Evolutionary conservation across 371 early-diverging fungal genomes (phyloP), one percentile per base, ranked within the genome.

Genomic region (Blastocladiella emersonii): DNA sequence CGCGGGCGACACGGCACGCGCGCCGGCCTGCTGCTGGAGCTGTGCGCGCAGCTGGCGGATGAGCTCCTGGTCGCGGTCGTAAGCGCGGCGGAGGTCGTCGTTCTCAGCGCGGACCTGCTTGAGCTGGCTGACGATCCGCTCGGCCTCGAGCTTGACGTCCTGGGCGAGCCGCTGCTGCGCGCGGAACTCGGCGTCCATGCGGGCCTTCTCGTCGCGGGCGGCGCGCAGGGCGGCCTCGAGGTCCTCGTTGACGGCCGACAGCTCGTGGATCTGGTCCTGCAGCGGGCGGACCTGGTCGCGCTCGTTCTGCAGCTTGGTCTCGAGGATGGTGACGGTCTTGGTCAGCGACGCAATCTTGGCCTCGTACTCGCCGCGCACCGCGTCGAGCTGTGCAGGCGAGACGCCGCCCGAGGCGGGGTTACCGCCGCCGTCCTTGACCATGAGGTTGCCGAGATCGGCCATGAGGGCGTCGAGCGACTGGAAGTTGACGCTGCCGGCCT

Each of bases 391-490:
- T 2, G 30, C 48, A 48, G 48, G n/a, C n/a, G n/a, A 39, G 13
- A 8, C 8, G 39, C 13, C 13, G 5, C 39, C 39, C 8, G 39
- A 39, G 39, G 8, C 39, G 13, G 39, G 39, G 8, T 39, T 5
- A 8, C 8, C 13, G 39, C 39, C 8, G 39, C 13, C 53, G 17
- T 44, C 45, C 45, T 44, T 72, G 56, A 69, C 70, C 34, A 88
- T 76, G 82, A 88, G 84, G 65, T 79, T 79, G 12, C 88, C 89
- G 23, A 91, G 68, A 68, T 90, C 90, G 13, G 85, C 84, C 92
- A 91, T 91, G 49, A 91, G 71, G 64, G 83, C 85, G 68, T 91
- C 90, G 61, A 89, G 67, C 3, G 83, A 82, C 23, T 82, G 74
- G 66, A 79, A 81, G 61, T 82, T 80, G 57, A 76, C 74, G n/a